Conservation (phyloP, 2,329 filamentous ascomycete species). For the Colletotrichum gigasporum region DNA sequence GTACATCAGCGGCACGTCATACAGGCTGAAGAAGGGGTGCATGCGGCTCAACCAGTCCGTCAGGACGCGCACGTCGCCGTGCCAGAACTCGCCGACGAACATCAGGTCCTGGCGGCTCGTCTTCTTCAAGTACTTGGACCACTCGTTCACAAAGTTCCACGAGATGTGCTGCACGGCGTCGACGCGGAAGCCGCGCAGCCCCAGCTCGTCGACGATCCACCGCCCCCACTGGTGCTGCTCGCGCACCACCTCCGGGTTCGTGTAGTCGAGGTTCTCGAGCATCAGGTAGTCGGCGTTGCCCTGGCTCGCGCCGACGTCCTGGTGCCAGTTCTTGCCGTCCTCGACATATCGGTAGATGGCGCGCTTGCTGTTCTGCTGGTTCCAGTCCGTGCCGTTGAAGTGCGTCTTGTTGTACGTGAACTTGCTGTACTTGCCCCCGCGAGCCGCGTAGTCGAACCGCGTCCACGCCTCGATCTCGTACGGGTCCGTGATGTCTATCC, state of each 20-base stretch:
- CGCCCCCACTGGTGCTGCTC: slow-evolving; percentile 26
- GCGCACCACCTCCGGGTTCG: slow-evolving; percentile 22
- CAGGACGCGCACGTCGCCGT: slow-evolving; percentile 24
- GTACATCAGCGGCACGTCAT: slow-evolving; percentile 28
- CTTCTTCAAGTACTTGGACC: slow-evolving; percentile 17
- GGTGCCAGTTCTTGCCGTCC: slow-evolving; percentile 29
- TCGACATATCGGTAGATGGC: slow-evolving; percentile 28
- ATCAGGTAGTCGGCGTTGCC: slow-evolving; percentile 29
- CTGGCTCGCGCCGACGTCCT: slow-evolving; percentile 24
- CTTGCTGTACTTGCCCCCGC: slow-evolving; percentile 27
- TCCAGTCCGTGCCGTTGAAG: slow-evolving; percentile 31
- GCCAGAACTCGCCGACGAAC: slow-evolving; percentile 29
- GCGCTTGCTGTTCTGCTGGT: slow-evolving; percentile 23
- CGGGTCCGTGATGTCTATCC: slow-evolving; percentile 19
- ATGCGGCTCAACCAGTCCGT: slow-evolving; percentile 23
- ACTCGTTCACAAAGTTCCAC: slow-evolving; percentile 28
- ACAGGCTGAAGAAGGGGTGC: slow-evolving; percentile 27
- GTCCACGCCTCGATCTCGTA: slow-evolving; percentile 31
- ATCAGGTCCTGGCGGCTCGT: slow-evolving; percentile 3
- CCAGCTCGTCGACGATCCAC: slow-evolving; percentile 26
- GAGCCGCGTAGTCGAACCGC: slow-evolving; percentile 17
- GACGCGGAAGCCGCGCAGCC: slow-evolving; percentile 16
- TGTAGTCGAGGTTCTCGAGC: slow-evolving; percentile 29
- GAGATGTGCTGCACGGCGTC: slow-evolving; percentile 32
- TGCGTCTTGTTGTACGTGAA: slow-evolving; percentile 29